These are phyloP conservation scores for Heliosperma pusillum DNA, from an alignment of 148 eudicot species.

Conservation along the genomic window DNA sequence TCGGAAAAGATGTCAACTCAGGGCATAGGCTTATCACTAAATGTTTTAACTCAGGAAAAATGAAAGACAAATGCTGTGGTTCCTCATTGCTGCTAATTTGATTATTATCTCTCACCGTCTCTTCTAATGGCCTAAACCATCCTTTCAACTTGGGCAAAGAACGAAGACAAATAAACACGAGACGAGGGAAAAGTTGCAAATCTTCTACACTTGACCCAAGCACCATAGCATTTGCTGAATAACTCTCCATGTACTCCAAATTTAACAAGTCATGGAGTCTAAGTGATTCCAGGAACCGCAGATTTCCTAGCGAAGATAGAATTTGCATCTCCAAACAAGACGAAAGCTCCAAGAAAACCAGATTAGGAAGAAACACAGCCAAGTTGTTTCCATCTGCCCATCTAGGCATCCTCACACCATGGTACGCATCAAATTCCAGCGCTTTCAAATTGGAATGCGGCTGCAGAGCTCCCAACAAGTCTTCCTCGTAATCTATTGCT, in stretches of 20 bases:
- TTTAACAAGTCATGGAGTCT: neutral
- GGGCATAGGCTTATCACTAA: neutral
- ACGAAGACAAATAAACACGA: neutral
- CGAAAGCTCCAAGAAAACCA: neutral
- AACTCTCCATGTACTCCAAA: neutral
- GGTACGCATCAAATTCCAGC: neutral
- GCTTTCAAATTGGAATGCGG: slow-evolving; percentile 9
- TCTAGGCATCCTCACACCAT: slow-evolving; percentile 6
- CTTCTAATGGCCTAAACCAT: neutral
- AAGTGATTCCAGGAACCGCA: neutral
- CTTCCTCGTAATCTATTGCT: neutral
- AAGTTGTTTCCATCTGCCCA: neutral
- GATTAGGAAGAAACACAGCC: neutral
- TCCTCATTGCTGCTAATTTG: neutral
- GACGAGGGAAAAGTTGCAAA: neutral
- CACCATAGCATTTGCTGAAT: neutral
- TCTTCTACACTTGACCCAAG: too few relatives aligned
- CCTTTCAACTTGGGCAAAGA: neutral
- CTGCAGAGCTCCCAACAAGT: slow-evolving; percentile 1
- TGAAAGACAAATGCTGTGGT: neutral
- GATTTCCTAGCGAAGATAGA: neutral
- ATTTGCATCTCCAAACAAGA: neutral
- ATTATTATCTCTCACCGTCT: neutral
- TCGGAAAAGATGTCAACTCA: neutral
- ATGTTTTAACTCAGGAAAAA: neutral